Base-by-base conservation (phyloP, 805 yeast genomes). In the Millerozyma miso region DNA sequence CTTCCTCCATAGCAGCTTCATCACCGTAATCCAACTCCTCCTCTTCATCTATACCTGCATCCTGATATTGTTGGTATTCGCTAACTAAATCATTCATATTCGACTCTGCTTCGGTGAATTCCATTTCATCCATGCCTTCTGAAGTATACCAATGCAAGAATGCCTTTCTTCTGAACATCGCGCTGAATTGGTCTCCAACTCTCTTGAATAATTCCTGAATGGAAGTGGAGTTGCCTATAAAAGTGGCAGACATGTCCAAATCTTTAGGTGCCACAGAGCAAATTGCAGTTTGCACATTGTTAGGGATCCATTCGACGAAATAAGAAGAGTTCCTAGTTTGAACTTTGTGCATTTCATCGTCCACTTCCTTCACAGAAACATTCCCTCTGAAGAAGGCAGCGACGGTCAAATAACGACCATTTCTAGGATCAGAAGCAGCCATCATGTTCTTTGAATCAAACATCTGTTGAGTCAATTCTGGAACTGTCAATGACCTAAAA, bases 91-190 rank as follows among this genome's bases (percentile, higher is more conserved):
- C 97, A 54, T 78, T 79, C 89, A 89, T 81, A 64, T 89, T 86
- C 42, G 91, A 82, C 71, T 88, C 95, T 41, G 97, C 97, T 73
- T 89, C 97, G 45, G 88, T 80, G 67, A 89, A 89, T 71, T 89
- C 97, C 75, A 83, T 77, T 71, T 85, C 95, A 60, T 89, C 97
- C 97, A 89, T 89, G 73, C 97, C 97, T 69, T 89, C 97, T 54
- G 83, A 78, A 7, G 93, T 86, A 71, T 88, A 89, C 97, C 97
- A 89, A 69, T 89, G 96, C 71, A 89, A 82, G 81, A 89, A 89
- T 50, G 97, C 97, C 67, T 84, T 85, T 73, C 93, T 87, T 64
- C 87, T 80, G 70, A 85, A 89, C 97, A 89, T 89, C 47, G 89
- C 90, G 54, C 83, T 75, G 70, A 89, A 89, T 70, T 89, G 96